Conservation (phyloP, 768 basidiomycete species). For the Gymnopilus dilepis region DNA sequence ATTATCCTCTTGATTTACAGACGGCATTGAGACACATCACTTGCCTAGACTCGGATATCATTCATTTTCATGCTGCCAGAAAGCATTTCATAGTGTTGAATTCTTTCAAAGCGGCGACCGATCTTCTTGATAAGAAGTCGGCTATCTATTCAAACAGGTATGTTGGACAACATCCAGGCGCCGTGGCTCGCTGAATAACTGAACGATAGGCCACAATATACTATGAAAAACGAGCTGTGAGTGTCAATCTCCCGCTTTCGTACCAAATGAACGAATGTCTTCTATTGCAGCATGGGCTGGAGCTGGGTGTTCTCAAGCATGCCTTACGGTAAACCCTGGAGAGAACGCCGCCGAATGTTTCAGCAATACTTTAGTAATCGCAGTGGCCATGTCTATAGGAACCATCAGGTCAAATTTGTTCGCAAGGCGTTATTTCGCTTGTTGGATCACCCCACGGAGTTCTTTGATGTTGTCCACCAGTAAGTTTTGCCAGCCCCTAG, state of each 20-base stretch:
- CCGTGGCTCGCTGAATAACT: too few species aligned
- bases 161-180: too few species aligned
- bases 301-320: conserved; percentile 44
- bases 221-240: not conserved
- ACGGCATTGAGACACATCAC: too few species aligned
- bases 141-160: conserved; percentile 22
- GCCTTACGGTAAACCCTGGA: conserved; percentile 47
- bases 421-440: conserved; percentile 35
- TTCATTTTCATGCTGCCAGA: conserved; percentile 8
- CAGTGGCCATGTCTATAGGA: conserved; percentile 35
- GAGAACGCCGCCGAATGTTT: conserved; percentile 44
- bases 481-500: conserved; percentile 27
- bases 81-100: conserved; percentile 15
- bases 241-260: not conserved
- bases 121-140: conserved; percentile 24
- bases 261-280: too few species aligned
- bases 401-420: conserved; percentile 33
- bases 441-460: conserved; percentile 42
- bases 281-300: conserved; percentile 42
- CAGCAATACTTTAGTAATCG: conserved; percentile 44
- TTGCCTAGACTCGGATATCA: too few species aligned
- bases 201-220: too few species aligned
- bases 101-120: conserved; percentile 16
- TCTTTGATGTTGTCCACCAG: conserved; percentile 40
- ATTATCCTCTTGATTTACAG: too few species aligned